A percentile compares a stretch with the other conserved stretches of the same genome.
Conservation (phyloP, 305 asterid species). For the Fraxinus dipetala region DNA sequence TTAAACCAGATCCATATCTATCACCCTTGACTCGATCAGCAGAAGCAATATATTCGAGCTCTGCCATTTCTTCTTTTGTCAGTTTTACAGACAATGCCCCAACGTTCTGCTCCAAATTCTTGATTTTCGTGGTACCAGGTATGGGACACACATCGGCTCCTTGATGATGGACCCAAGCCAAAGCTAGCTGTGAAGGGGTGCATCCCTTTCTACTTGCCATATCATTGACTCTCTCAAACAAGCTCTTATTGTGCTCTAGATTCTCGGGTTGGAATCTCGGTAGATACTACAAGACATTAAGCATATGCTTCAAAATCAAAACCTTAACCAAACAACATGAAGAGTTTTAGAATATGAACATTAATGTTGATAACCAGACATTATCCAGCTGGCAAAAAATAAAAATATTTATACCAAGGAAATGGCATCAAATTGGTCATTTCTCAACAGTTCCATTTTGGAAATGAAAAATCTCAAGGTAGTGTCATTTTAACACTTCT, state of each 20-base stretch:
- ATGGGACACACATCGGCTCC: slow-evolving; percentile 55
- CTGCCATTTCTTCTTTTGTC: slow-evolving; percentile 49
- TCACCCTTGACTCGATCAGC: slow-evolving; percentile 42
- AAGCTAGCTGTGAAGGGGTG: slow-evolving; percentile 46
- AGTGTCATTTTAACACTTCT: background rate
- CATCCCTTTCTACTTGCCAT: slow-evolving; percentile 60
- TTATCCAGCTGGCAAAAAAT: background rate
- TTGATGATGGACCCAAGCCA: slow-evolving; percentile 62
- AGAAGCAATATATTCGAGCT: slow-evolving; percentile 51
- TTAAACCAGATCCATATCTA: slow-evolving; percentile 32
- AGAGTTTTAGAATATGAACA: background rate
- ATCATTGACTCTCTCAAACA: slow-evolving; percentile 40
- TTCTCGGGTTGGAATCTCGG: slow-evolving; percentile 60
- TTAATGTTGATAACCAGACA: background rate
- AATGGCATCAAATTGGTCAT: background rate
- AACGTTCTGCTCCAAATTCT: slow-evolving; percentile 50
- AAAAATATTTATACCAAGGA: background rate
- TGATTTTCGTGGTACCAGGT: slow-evolving; percentile 54
- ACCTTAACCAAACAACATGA: background rate
- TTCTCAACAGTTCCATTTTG: background rate
- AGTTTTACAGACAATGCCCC: slow-evolving; percentile 51
- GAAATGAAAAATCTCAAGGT: background rate
- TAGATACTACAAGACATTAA: slow-evolving; percentile 30
- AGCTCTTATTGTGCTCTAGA: slow-evolving; percentile 43
- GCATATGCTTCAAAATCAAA: slow-evolving; percentile 2